Percentiles rank a stretch among this genome's conserved stretches.
These are phyloP conservation scores for Trichosporon sp. DNA, from an alignment of 1,284 basidiomycete species.

Conservation along the genomic window DNA sequence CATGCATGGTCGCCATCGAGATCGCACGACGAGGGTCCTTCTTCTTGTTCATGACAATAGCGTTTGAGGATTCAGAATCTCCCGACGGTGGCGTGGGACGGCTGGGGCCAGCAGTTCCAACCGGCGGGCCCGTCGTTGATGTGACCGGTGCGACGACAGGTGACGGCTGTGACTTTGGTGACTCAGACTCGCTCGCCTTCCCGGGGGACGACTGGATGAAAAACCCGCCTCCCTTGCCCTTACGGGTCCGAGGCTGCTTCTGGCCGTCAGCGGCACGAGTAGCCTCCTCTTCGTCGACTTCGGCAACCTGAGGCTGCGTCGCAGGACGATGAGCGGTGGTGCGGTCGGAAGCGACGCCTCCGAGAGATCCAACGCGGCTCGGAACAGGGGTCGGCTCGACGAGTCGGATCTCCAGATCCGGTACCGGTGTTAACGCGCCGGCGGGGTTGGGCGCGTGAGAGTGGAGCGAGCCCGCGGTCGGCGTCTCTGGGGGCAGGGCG, in stretches of 20 bases:
- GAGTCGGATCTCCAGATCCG: conserved; percentile 49
- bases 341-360: conserved; percentile 27
- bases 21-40: conserved; percentile 39
- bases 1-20: conserved; percentile 51
- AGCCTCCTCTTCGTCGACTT: conserved; percentile 30
- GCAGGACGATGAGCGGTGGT: conserved; percentile 6
- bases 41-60: conserved; percentile 31
- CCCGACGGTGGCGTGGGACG: conserved; percentile 19
- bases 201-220: conserved; percentile 28
- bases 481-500: neutral
- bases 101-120: neutral
- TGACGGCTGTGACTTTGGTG: conserved; percentile 35
- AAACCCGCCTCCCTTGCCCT: conserved; percentile 28
- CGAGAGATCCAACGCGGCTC: conserved; percentile 49
- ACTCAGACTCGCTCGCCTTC: conserved; percentile 43
- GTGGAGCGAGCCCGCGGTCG: neutral
- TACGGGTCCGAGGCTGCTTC: conserved; percentile 4
- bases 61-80: conserved; percentile 37
- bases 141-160: conserved; percentile 18
- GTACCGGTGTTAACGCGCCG: conserved; percentile 41
- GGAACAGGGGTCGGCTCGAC: conserved; percentile 54
- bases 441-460: neutral
- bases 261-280: conserved; percentile 19
- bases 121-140: conserved; percentile 3
- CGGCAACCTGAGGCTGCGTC: conserved; percentile 25